Evolutionary conservation across 2,329 filamentous ascomycete species (phyloP).

Genomic region (Teratosphaeriaceae sp.): DNA sequence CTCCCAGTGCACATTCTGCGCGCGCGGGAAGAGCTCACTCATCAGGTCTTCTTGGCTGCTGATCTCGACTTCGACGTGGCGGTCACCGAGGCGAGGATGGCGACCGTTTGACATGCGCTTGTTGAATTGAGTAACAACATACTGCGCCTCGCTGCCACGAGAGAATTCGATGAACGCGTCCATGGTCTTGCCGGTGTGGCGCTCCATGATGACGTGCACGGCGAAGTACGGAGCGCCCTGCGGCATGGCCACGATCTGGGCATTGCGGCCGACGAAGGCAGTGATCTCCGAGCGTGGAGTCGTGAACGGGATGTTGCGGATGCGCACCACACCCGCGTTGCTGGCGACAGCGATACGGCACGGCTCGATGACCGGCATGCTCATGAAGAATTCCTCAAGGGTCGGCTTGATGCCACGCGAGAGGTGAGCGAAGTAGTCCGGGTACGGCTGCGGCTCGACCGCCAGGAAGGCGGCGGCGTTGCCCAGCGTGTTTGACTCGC

Average conservation of each 20-base stretch:
- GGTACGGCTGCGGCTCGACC: conserved; percentile 1
- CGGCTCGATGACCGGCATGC: conserved; percentile 24
- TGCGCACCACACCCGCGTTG: conserved; percentile 22
- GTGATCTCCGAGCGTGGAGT: conserved; percentile 44
- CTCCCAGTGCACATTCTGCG: conserved; percentile 44
- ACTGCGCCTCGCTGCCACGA: conserved; percentile 32
- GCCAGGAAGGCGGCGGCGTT: conserved; percentile 9
- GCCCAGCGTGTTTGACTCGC: conserved; percentile 7
- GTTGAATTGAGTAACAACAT: conserved; percentile 32
- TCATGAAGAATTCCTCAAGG: conserved; percentile 21
- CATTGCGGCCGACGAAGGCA: conserved; percentile 40
- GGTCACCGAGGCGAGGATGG: conserved; percentile 41
- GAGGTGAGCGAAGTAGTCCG: conserved; percentile 4
- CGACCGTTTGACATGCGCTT: conserved; percentile 30
- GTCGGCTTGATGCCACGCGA: conserved; percentile 13
- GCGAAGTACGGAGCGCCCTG: conserved; percentile 33
- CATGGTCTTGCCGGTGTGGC: conserved; percentile 51
- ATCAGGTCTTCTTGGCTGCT: conserved; percentile 45
- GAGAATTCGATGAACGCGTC: conserved; percentile 47
- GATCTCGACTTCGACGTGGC: conserved; percentile 41
- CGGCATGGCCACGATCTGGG: conserved; percentile 31
- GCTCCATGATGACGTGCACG: conserved; percentile 53
- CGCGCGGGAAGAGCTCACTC: conserved; percentile 44
- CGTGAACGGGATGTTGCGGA: conserved; percentile 44
- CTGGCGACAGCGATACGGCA: conserved; percentile 30